Base-by-base conservation (phyloP, 2,329 filamentous ascomycete species). In the Fusarium sp. region DNA sequence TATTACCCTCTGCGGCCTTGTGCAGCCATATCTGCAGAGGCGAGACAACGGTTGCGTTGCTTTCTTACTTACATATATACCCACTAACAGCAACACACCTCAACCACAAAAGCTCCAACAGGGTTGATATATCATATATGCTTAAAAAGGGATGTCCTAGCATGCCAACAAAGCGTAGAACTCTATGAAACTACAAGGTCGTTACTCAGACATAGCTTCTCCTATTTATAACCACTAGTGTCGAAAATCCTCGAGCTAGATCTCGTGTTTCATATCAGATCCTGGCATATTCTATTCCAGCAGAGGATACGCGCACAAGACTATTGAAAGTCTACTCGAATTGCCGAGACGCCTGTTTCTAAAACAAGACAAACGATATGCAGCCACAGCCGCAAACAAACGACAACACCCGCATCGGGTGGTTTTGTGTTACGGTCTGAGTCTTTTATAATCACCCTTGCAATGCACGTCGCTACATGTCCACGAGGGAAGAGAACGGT, bases 171-270 rank as follows among this genome's bases (percentile, higher is more conserved):
- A 45, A 46, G 27, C 30, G 37, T 49, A 48, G 40, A 33, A 26
- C 17, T 40, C n/a, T 40, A 18, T 30, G 33, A 50, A 37, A 45
- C 33, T 23, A 35, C 11, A 35, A 27, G 59, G 26, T 15, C 14
- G 33, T n/a, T 20, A 20, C 26, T 41, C 35, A 49, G 55, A 20
- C 35, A 55, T 45, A 27, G 37, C 45, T 38, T 32, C 35, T 57
- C 58, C 67, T 69, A 71, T 71, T 69, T 69, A 64, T 71, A 69
- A 55, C 48, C 32, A 12, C 48, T 64, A 70, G 65, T 60, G 62
- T 37, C 33, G 33, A 60, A 58, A 58, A 48, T 66, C 61, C 23
- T 53, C 45, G 15, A 64, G 52, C 65, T 54, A 66, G 40, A 35
- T 23, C 42, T 38, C 45, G 38, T 69, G 68, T 71, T 71, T 71